phyloP scores from a whole-genome alignment of 1,284 basidiomycete genomes.

The Ganoderma resinaceum region DNA sequence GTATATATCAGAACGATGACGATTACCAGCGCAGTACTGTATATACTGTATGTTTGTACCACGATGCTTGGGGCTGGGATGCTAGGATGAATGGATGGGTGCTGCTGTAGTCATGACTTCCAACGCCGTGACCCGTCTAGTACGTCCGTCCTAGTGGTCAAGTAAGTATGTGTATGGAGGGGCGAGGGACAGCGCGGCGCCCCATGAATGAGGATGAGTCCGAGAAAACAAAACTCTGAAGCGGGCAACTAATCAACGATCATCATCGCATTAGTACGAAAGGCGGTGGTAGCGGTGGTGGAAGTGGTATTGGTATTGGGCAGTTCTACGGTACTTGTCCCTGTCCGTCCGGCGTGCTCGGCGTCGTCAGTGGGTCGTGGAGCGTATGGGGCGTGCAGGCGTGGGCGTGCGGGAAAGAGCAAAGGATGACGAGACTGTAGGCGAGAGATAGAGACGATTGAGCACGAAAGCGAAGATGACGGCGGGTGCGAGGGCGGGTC shows the following conservation, averaged over 20 bases:
- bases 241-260: no score
- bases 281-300: neutral
- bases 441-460: neutral
- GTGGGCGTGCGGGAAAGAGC: neutral
- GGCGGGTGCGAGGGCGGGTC: neutral
- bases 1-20: neutral
- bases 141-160: neutral
- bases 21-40: neutral
- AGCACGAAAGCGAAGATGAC: neutral
- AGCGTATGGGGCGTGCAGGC: neutral
- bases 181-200: neutral
- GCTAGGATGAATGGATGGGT: neutral
- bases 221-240: no score
- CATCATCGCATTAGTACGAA: neutral
- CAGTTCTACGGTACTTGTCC: neutral
- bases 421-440: neutral
- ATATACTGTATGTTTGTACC: no score
- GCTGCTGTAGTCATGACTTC: neutral
- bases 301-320: neutral
- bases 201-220: no score
- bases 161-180: neutral
- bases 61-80: no score
- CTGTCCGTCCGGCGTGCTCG: neutral
- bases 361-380: neutral
- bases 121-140: neutral